These are phyloP conservation scores for Wickerhamomyces pijperi DNA, from an alignment of 805 yeast genomes.

Conservation along the genomic window DNA sequence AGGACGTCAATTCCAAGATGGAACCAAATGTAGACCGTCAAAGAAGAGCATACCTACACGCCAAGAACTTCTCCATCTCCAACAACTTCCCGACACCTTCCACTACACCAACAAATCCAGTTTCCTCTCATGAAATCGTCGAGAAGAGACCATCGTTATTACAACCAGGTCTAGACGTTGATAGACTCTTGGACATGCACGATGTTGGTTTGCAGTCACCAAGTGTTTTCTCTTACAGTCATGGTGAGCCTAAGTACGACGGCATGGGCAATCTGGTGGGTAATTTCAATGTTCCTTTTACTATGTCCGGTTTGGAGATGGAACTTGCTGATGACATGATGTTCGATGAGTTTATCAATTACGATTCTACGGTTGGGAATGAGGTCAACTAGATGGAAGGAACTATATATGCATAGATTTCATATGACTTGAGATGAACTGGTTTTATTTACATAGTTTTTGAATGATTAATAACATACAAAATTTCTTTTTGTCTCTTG, in stretches of 20 bases:
- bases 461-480: no score
- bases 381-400: not conserved
- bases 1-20: not conserved
- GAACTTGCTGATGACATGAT: not conserved
- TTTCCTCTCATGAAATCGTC: not conserved
- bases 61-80: not conserved
- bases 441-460: not conserved
- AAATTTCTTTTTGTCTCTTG: no score
- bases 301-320: not conserved
- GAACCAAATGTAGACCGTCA: not conserved
- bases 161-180: not conserved
- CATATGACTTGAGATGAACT: not conserved
- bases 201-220: not conserved
- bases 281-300: not conserved
- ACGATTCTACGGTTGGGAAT: slow-evolving; percentile 3
- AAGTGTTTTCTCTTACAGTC: not conserved
- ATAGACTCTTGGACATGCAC: not conserved
- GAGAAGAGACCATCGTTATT: not conserved
- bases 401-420: not conserved
- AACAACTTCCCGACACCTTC: not conserved
- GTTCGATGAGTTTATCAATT: slow-evolving; percentile 12
- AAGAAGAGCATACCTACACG: not conserved
- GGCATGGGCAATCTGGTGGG: not conserved
- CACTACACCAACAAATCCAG: not conserved
- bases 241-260: not conserved